A percentile compares a stretch with the other conserved stretches of the same genome.
Evolutionary conservation across 192 early-diverging fungal species (phyloP).

Genomic region (Globomyces pollinis-pini): DNA sequence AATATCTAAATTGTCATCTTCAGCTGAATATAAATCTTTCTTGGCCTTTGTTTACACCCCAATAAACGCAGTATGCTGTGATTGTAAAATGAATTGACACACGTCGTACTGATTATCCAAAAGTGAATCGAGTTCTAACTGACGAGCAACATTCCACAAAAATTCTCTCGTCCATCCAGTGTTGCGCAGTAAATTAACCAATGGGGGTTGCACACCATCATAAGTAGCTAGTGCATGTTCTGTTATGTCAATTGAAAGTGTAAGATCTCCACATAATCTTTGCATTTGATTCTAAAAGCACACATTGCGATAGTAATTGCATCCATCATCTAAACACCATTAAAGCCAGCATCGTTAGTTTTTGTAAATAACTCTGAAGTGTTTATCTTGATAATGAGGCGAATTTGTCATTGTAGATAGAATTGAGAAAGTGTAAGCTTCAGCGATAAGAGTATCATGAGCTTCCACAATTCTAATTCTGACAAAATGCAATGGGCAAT

Average conservation of each 20-base stretch:
- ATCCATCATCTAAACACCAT: slow-evolving; percentile 12
- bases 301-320: slow-evolving; percentile 1
- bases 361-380: not conserved
- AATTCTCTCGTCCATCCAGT: not conserved
- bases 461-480: slow-evolving; percentile 6
- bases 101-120: not conserved
- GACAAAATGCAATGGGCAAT: not conserved
- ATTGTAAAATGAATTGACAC: not conserved
- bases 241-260: not conserved
- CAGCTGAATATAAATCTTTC: not conserved
- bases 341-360: slow-evolving; percentile 7
- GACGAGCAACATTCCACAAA: not conserved
- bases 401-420: not conserved
- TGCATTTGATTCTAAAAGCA: not conserved
- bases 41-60: not conserved
- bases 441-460: slow-evolving; percentile 7
- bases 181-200: not conserved
- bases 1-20: too few species aligned
- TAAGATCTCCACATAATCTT: slow-evolving; percentile 1
- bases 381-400: not conserved
- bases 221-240: not conserved
- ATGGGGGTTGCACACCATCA: not conserved
- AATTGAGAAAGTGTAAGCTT: not conserved
- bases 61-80: not conserved
- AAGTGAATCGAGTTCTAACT: not conserved